Base-by-base conservation (phyloP, 257 asterid species). In the Penstemon barbatus region DNA sequence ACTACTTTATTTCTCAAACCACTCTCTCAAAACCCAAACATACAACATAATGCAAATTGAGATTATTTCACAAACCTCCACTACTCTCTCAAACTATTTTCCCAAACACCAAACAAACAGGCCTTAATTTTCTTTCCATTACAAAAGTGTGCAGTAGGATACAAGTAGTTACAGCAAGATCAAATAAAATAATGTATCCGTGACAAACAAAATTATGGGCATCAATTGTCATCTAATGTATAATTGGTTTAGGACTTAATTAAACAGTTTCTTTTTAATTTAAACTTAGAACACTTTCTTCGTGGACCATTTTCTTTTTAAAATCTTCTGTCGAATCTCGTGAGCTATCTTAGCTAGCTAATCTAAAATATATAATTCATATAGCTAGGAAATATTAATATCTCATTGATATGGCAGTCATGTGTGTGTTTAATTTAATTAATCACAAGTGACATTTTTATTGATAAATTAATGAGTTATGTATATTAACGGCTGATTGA, bases 131-230 rank as follows among this genome's bases (percentile, higher is more conserved):
- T 15, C 33, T 51, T 25, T 42, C 11, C 44, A 44, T 33, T 57
- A 63, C 57, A 63, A n/a, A 39, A 57, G 57, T 44, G 25, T 43
- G 59, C 57, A 54, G 5, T 8, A 59, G 19, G 52, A n/a, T 48
- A 62, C 48, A 61, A 43, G 8, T 57, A 40, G 59, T 69, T 25
- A 40, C 48, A 15, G 18, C 18, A 15, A 15, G 18, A 15, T 15
- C 0, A 15, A 15, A 15, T 15, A 15, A 15, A 58, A 71, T 66
- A 73, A 36, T 18, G 55, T 0, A 44, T 76, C 79, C 76, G 73
- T 80, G 84, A 78, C 78, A 57, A 71, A 61, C 70, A 70, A 58
- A 81, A 75, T 75, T 57, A 85, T 87, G 85, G 65, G 65, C 72
- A 57, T 76, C 33, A 25, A 25, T 81, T 81, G 84, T 83, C 85